These are phyloP conservation scores for Septoria linicola DNA, from an alignment of 2,329 filamentous ascomycete genomes.

Conservation along the genomic window DNA sequence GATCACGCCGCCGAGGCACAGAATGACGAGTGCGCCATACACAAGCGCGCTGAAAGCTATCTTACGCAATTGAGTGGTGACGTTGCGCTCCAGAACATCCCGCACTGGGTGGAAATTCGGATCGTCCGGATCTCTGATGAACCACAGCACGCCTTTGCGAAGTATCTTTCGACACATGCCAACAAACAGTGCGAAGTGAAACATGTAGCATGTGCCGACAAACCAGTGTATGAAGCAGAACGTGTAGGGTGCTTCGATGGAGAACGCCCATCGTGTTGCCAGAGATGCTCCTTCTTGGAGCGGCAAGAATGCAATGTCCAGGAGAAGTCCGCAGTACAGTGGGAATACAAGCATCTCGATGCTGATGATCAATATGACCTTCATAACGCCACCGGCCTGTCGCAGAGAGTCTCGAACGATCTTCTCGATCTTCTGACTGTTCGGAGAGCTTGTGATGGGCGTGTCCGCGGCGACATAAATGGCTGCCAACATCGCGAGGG, in stretches of 20 bases:
- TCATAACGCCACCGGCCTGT: conserved; percentile 94
- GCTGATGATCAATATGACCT: conserved; percentile 96
- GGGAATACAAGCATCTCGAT: conserved; percentile 99
- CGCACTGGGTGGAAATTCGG: conserved; percentile 97
- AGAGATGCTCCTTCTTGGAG: conserved; percentile 81
- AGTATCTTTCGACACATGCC: conserved; percentile 99
- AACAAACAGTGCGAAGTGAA: conserved; percentile 97
- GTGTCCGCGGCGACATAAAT: conserved; percentile 75
- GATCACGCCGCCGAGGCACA: conserved; percentile 92
- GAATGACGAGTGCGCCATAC: conserved; percentile 86
- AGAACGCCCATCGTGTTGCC: conserved; percentile 74
- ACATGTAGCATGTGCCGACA: conserved; percentile 98
- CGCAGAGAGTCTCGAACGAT: conserved; percentile 77
- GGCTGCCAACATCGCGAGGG: conserved; percentile 70
- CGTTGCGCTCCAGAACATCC: conserved; percentile 89
- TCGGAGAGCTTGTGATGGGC: conserved; percentile 65
- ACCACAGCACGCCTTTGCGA: conserved; percentile 92
- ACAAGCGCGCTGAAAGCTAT: conserved; percentile 95
- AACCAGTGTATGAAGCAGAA: conserved; percentile 99
- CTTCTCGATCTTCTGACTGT: conserved; percentile 64
- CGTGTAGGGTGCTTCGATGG: conserved; percentile 74
- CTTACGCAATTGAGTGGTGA: conserved; percentile 90
- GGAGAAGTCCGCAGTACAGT: conserved; percentile 86
- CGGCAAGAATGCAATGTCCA: conserved; percentile 84
- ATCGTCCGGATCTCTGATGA: conserved; percentile 96